Evolutionary conservation across 192 early-diverging fungal genomes (phyloP), one percentile per base, ranked within the genome.

Genomic region (Anaeromyces robustus): DNA sequence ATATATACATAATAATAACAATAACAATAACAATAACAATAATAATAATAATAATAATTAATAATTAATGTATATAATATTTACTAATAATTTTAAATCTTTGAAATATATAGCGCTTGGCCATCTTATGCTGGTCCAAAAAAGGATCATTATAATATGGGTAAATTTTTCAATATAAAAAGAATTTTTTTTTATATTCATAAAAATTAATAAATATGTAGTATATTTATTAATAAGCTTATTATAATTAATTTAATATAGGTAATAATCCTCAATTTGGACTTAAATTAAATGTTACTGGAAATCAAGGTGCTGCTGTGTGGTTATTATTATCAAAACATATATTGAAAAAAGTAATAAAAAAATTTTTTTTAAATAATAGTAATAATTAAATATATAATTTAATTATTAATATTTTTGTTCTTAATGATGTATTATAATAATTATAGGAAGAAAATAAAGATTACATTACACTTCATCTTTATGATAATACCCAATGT

Each of bases 321-420:
- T 94, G 92, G 93, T 79, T 96, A 12, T 84, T 96, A 26, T 87
- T 97, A 34, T 92, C 93, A 77, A 96, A 96, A 84, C 96, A 97
- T 78, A 87, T 94, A 32, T 91, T 89, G 4, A 87, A 87, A 29
- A 95, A 84, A 80, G 82, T 85, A 79, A 30, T 81, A 31, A 37
- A 80, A n/a, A n/a, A n/a, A n/a, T n/a, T n/a, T n/a, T n/a, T n/a
- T n/a, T n/a, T n/a, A n/a, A n/a, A n/a, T n/a, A n/a, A n/a, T n/a
- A n/a, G n/a, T n/a, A n/a, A n/a, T n/a, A n/a, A n/a, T n/a, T n/a
- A n/a, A 12, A 30, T 39, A 19, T 82, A 14, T 77, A 39, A 19
- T n/a, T 31, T 17, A 31, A 37, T 29, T 29, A 13, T 31, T 82
- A 16, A 82, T 29, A 16, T 30, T 68, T 14, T 29, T 30, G 6